A percentile compares a stretch with the other conserved stretches of the same genome.
Evolutionary conservation across 257 asterid genomes (phyloP).

Genomic region (Plectranthus barbatus): DNA sequence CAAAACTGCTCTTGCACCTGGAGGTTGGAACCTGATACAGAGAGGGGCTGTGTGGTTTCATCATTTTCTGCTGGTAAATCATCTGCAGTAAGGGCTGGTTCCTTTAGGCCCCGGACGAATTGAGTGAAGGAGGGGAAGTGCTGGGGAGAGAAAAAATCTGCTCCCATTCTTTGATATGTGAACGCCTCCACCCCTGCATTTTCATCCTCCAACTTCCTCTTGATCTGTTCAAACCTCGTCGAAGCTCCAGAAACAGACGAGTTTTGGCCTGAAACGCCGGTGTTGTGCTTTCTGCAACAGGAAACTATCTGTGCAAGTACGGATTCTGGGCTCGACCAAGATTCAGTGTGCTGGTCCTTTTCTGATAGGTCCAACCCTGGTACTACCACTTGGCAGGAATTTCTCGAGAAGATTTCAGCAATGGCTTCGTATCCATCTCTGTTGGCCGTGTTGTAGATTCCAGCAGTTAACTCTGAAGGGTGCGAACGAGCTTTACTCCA

Average conservation of each 20-base stretch:
- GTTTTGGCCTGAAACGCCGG: slow-evolving; percentile 48
- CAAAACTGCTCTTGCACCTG: slow-evolving; percentile 34
- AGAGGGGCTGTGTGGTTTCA: slow-evolving; percentile 12
- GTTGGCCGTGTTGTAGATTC: slow-evolving; percentile 53
- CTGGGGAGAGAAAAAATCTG: slow-evolving; percentile 74
- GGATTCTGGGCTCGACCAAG: slow-evolving; percentile 50
- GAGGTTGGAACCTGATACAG: slow-evolving; percentile 22
- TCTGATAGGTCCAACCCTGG: slow-evolving; percentile 69
- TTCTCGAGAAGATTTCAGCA: slow-evolving; percentile 38
- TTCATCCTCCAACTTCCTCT: slow-evolving; percentile 33
- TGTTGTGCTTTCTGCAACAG: slow-evolving; percentile 39
- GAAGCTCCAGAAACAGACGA: slow-evolving; percentile 24
- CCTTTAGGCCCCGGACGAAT: slow-evolving; percentile 40
- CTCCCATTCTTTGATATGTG: slow-evolving; percentile 88
- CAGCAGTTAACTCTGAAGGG: slow-evolving; percentile 69
- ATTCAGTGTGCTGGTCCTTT: slow-evolving; percentile 28
- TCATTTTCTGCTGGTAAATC: slow-evolving; percentile 33
- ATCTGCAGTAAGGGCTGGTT: slow-evolving; percentile 28
- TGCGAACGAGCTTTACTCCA: slow-evolving; percentile 61
- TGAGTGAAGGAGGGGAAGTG: slow-evolving; percentile 55
- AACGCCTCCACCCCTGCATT: slow-evolving; percentile 37
- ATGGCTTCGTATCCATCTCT: slow-evolving; percentile 63
- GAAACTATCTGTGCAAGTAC: slow-evolving; percentile 37
- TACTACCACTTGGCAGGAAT: slow-evolving; percentile 46
- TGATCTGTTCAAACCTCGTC: slow-evolving; percentile 53